phyloP scores from a whole-genome alignment of 1,284 basidiomycete genomes.

The Sporisorium graminicola region DNA sequence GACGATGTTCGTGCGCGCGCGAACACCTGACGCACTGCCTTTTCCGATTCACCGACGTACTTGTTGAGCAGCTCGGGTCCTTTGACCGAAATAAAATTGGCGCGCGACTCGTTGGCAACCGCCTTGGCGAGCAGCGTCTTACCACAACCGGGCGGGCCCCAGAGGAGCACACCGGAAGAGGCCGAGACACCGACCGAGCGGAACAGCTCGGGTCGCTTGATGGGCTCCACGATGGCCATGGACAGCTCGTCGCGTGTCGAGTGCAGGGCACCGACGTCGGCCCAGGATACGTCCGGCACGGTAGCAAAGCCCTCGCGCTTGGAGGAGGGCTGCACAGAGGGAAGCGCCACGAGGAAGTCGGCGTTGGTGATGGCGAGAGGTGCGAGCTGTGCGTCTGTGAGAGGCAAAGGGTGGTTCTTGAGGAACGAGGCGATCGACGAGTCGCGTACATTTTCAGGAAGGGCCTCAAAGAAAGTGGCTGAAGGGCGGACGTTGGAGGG shows the following conservation, averaged over 20 bases:
- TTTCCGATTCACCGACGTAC: conserved; percentile 98
- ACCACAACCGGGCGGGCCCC: conserved; percentile 97
- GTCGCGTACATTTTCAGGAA: conserved; percentile 71
- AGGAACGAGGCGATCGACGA: conserved; percentile 90
- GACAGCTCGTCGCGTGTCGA: conserved; percentile 88
- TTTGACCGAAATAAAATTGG: conserved; percentile 97
- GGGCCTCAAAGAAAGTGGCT: conserved; percentile 56
- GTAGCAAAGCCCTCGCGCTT: conserved; percentile 98
- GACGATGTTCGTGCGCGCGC: conserved; percentile 86
- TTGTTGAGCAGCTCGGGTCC: conserved; percentile 94
- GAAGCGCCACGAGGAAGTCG: conserved; percentile 80
- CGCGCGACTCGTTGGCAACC: conserved; percentile 91
- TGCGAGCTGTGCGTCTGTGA: conserved; percentile 81
- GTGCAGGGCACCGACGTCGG: conserved; percentile 92
- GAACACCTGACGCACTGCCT: conserved; percentile 93
- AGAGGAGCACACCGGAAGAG: conserved; percentile 84
- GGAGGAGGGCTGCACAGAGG: conserved; percentile 91
- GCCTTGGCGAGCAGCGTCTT: conserved; percentile 96
- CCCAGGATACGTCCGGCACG: conserved; percentile 94
- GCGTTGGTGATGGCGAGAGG: conserved; percentile 81
- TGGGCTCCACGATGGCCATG: conserved; percentile 97
- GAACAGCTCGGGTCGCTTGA: conserved; percentile 89
- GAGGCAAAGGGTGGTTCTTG: conserved; percentile 82
- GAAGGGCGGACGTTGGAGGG: conserved; percentile 43
- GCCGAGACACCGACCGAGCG: conserved; percentile 85